phyloP scores from a whole-genome alignment of 768 basidiomycete species.

The Podaxis mareebaensis region DNA sequence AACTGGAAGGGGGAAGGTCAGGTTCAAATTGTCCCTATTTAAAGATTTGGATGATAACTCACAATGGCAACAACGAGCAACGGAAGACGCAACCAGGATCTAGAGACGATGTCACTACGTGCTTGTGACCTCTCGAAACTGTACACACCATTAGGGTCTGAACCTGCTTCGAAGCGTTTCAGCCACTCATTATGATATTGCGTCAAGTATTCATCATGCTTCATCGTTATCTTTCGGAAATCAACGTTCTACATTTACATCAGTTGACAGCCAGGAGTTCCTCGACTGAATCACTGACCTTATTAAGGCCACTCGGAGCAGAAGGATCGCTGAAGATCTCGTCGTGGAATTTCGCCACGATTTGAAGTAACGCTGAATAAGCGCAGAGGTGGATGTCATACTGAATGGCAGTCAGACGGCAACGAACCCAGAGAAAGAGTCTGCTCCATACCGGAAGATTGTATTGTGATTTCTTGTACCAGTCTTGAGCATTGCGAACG shows the following conservation, averaged over 20 bases:
- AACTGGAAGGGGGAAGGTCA: constrained; percentile 39
- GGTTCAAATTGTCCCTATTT: background rate
- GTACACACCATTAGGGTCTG: constrained; percentile 54
- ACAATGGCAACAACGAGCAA: constrained; percentile 74
- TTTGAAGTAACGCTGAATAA: constrained; percentile 67
- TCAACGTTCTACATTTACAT: constrained; percentile 51
- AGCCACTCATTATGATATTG: constrained; percentile 70
- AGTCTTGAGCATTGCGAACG: constrained; percentile 69
- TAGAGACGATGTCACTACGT: constrained; percentile 24
- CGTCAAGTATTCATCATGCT: constrained; percentile 58
- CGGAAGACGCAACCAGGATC: constrained; percentile 64
- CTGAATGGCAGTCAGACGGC: constrained; percentile 33
- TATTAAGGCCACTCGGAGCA: constrained; percentile 69
- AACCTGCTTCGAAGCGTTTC: constrained; percentile 55
- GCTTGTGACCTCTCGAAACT: background rate
- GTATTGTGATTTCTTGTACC: constrained; percentile 72
- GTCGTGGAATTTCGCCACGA: constrained; percentile 75
- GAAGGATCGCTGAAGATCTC: constrained; percentile 73
- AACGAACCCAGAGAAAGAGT: constrained; percentile 1
- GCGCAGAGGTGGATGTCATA: constrained; percentile 78
- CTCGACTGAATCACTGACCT: constrained; percentile 37
- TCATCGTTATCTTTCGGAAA: constrained; percentile 63
- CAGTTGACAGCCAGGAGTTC: background rate
- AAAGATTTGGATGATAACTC: constrained; percentile 27
- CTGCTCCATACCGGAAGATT: constrained; percentile 51